Evolutionary conservation across 2,329 filamentous ascomycete genomes (phyloP).

Genomic region (Alternaria gansuensis): DNA sequence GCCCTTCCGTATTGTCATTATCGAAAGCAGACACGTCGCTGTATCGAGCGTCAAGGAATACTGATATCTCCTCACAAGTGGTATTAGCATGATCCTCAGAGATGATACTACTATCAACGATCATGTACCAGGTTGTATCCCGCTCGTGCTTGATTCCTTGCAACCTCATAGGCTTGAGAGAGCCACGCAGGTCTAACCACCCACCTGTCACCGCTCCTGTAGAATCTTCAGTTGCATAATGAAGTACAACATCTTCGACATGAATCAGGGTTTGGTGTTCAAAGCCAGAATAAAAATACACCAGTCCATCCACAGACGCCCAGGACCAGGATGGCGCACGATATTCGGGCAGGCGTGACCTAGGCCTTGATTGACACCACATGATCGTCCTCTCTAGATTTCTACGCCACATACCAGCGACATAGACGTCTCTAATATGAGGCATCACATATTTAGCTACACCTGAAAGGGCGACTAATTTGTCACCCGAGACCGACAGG

Average conservation of each 20-base stretch:
- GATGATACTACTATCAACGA: too few species aligned
- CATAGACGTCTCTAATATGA: slow-evolving; percentile 10
- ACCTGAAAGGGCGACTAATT: slow-evolving; percentile 23
- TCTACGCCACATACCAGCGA: slow-evolving; percentile 25
- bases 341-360: not conserved
- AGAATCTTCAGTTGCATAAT: slow-evolving; percentile 15
- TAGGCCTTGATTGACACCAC: not conserved
- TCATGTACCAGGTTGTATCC: not conserved
- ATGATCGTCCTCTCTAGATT: slow-evolving; percentile 7
- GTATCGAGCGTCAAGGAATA: not conserved
- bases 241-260: slow-evolving; percentile 17
- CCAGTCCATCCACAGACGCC: slow-evolving; percentile 19
- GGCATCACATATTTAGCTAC: slow-evolving; percentile 18
- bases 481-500: slow-evolving; percentile 16
- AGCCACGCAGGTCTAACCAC: slow-evolving; percentile 18
- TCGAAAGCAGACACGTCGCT: not conserved
- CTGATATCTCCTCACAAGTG: too few species aligned
- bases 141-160: not conserved
- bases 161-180: slow-evolving; percentile 8
- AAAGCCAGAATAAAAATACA: too few species aligned
- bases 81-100: too few species aligned
- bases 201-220: slow-evolving; percentile 18
- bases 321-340: slow-evolving; percentile 28
- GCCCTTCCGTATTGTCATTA: not conserved
- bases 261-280: not conserved